phyloP scores from a whole-genome alignment of 2,329 filamentous ascomycete species.

The Cytospora paraplurivora region DNA sequence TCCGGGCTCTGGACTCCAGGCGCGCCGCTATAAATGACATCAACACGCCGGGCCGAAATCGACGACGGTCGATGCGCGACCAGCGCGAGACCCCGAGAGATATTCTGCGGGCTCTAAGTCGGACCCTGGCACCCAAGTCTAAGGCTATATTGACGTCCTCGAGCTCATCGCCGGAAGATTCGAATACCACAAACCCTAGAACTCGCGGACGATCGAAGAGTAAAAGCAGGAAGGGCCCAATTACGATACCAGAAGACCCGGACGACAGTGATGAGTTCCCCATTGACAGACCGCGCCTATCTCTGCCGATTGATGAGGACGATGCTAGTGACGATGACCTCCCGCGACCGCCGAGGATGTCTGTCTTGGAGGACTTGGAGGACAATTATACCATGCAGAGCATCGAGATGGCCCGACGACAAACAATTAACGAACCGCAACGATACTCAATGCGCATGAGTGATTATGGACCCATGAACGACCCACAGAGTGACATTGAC shows the following conservation, averaged over 20 bases:
- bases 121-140: constrained; percentile 53
- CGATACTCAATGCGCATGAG: constrained; percentile 56
- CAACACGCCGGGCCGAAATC: constrained; percentile 61
- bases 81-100: constrained; percentile 59
- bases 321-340: constrained; percentile 54
- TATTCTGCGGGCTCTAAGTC: constrained; percentile 56
- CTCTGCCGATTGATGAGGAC: constrained; percentile 54
- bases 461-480: constrained; percentile 46
- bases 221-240: constrained; percentile 32
- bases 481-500: constrained; percentile 44
- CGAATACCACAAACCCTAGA: constrained; percentile 28
- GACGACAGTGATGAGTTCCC: constrained; percentile 55
- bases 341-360: constrained; percentile 52
- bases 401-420: constrained; percentile 60
- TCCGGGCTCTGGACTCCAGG: constrained; percentile 59
- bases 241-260: constrained; percentile 41
- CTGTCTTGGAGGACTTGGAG: constrained; percentile 52
- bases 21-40: constrained; percentile 60
- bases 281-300: constrained; percentile 55
- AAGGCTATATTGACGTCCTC: constrained; percentile 47
- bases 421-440: constrained; percentile 38
- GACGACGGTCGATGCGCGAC: constrained; percentile 58
- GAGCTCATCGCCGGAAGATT: constrained; percentile 43
- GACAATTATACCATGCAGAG: constrained; percentile 61
- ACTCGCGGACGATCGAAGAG: constrained; percentile 33